Base-by-base conservation (phyloP, 306 rosid genomes). In the Vicia faba region DNA sequence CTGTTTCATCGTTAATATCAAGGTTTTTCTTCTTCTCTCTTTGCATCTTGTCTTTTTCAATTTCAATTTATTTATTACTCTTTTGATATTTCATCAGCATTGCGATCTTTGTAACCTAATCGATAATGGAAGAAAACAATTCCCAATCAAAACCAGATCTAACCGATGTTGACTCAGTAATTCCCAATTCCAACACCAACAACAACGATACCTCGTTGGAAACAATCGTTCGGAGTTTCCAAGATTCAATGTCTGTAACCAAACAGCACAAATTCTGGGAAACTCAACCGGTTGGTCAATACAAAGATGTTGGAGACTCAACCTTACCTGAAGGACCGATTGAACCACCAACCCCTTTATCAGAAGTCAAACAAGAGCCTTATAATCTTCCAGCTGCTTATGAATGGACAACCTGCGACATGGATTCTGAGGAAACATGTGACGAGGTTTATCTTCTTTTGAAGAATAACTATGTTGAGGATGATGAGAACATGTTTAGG, bases 341-440 rank as follows among this genome's bases (percentile, higher is more conserved):
- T 48, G 89, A 89, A 51, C 78, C 85, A 13, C 88, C 95, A 1
- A 81, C 80, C 0, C 95, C 86, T 0, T 66, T 83, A 41, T 81
- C 95, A 9, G 95, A 89, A 63, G 86, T 89, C 63, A 89, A 87
- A 63, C 91, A 85, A 45, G 96, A 83, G 79, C 87, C 89, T n/a
- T 89, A 89, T 59, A 89, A 85, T 70, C 91, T 89, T 20, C 96
- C 95, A 0, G 60, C 5, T 35, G 56, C 84, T 0, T 89, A 75
- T 75, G 79, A 75, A 35, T 75, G 79, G 79, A 75, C 79, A 12
- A 75, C 69, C 2, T 75, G 79, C 60, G 79, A 68, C 48, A 75
- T 75, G 79, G 69, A 51, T 23, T 68, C 58, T 28, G 49, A 29
- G 7, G 79, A 60, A 48, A 75, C 56, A 8, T 75, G 79, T 14